Evolutionary conservation across 768 basidiomycete genomes (phyloP).

Genomic region (Phylloporus sp.): DNA sequence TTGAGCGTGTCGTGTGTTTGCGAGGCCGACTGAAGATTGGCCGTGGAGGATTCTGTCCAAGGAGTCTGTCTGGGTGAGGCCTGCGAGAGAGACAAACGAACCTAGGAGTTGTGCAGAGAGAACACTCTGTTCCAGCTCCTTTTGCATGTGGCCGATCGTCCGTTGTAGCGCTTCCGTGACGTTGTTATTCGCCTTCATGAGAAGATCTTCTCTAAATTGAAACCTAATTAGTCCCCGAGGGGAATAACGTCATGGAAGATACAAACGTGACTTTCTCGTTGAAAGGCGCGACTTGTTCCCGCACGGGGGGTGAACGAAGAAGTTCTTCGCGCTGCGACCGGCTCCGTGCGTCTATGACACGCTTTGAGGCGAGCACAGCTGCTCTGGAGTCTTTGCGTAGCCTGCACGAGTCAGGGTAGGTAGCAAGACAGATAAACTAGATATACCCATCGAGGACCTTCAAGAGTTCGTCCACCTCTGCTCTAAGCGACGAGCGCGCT

Average conservation of each 20-base stretch:
- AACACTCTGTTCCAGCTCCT: conserved; percentile 86
- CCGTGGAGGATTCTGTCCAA: conserved; percentile 66
- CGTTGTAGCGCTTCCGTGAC: conserved; percentile 86
- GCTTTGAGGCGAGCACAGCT: conserved; percentile 71
- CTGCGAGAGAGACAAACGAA: conserved; percentile 26
- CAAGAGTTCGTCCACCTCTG: conserved; percentile 46
- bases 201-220: conserved; percentile 62
- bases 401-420: conserved; percentile 31
- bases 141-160: conserved; percentile 83
- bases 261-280: conserved; percentile 64
- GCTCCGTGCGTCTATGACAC: conserved; percentile 57
- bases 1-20: conserved; percentile 71
- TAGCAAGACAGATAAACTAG: neutral
- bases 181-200: conserved; percentile 85
- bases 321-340: conserved; percentile 66
- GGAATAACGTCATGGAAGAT: neutral
- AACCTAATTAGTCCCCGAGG: neutral
- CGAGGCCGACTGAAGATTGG: conserved; percentile 69
- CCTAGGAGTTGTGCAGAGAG: conserved; percentile 83
- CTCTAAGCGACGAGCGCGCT: conserved; percentile 44
- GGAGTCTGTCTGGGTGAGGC: neutral
- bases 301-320: conserved; percentile 45
- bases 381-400: conserved; percentile 58
- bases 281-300: conserved; percentile 38
- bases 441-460: conserved; percentile 48